These are phyloP conservation scores for Clarkia xantiana DNA, from an alignment of 345 rosid genomes.

Conservation along the genomic window DNA sequence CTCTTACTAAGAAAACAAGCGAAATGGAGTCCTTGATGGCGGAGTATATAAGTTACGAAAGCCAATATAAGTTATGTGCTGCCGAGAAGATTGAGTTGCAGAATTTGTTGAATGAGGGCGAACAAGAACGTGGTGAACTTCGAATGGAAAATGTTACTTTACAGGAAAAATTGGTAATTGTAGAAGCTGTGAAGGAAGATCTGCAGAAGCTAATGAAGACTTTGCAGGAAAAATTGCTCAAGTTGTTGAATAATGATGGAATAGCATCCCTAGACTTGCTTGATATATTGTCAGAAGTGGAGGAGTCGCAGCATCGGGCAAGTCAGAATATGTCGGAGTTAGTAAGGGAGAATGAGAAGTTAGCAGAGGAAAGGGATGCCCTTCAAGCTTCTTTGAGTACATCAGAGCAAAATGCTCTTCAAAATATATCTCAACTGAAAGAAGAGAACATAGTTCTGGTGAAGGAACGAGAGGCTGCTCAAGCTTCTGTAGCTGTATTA, in stretches of 20 bases:
- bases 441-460: conserved; percentile 44
- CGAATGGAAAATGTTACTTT: conserved; percentile 26
- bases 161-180: conserved; percentile 37
- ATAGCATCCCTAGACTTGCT: conserved; percentile 1
- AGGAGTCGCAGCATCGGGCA: neutral
- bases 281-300: conserved; percentile 4
- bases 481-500: conserved; percentile 3
- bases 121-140: conserved; percentile 36
- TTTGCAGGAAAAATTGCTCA: conserved; percentile 4
- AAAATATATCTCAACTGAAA: neutral
- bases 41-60: conserved; percentile 36
- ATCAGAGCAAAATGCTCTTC: neutral
- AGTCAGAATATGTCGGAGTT: neutral
- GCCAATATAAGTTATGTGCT: conserved; percentile 40
- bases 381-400: no score
- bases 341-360: conserved; percentile 17
- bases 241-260: neutral
- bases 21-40: conserved; percentile 51
- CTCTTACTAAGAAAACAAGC: conserved; percentile 44
- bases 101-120: conserved; percentile 34
- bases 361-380: no score
- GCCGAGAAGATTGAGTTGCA: conserved; percentile 46
- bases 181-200: conserved; percentile 6
- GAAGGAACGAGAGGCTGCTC: conserved; percentile 18
- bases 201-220: conserved; percentile 1